Base-by-base conservation (phyloP, 2,329 filamentous ascomycete genomes). In the Passalora sequoiae region DNA sequence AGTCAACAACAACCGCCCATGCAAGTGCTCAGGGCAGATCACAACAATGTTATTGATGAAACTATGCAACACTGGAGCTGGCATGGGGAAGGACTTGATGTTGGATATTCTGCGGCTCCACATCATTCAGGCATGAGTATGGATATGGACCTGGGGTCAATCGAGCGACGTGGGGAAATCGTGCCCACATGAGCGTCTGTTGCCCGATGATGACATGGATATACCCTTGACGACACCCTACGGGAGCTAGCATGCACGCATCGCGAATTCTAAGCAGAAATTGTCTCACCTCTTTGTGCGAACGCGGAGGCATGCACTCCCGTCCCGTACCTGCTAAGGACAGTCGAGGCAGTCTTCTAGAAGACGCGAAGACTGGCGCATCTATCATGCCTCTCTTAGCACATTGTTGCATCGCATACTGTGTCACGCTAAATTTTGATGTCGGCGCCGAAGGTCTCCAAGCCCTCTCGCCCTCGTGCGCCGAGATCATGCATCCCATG, bases 401-500 rank as follows among this genome's bases (percentile, higher is more conserved):
- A 4, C 27, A 17, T 31, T 3, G 15, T 40, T 20, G 6, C 31
- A 13, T n/a, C 19, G 13, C 6, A 4, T 3, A 10, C 31, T 20
- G 6, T 40, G n/a, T n/a, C 19, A 20, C 6, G 4, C 8, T 7
- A 16, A 9, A 9, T 25, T 9, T 29, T 21, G 4, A 51, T 51
- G 49, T 48, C 49, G 37, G 44, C 45, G 12, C 27, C 37, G 10
- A 50, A 46, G 22, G 24, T 50, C 42, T 28, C 44, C 35, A 50
- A 49, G 33, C 20, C 47, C 17, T 49, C 48, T 9, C 43, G 51
- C 32, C 51, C 51, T 16, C 43, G 51, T 22, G 45, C 44, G 24
- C 49, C 51, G 27, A 43, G 51, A 24, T 51, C 51, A 6, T 54
- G 51, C 29, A 33, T 48, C 7, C 49, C 42, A n/a, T n/a, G n/a